These are phyloP conservation scores for Crucihimalaya himalaica DNA, from an alignment of 345 rosid genomes.

Conservation along the genomic window DNA sequence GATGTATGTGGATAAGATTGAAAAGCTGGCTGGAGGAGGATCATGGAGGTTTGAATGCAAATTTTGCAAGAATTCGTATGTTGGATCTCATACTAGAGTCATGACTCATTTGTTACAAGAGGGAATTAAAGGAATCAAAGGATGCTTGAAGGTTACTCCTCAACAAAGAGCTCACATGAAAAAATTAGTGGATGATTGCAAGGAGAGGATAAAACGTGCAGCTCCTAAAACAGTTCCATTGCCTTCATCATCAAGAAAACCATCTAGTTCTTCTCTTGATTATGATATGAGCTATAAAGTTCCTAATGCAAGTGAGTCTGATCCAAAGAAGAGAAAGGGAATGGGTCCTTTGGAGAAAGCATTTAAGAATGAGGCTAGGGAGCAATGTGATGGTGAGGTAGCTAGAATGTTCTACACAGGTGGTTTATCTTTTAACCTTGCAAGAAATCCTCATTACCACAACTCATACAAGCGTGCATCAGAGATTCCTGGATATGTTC, in stretches of 20 bases:
- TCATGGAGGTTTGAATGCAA: constrained; percentile 10
- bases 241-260: background rate
- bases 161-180: background rate
- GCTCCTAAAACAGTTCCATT: background rate
- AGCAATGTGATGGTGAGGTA: too few species aligned
- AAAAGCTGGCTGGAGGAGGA: background rate
- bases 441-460: too few species aligned
- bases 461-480: too few species aligned
- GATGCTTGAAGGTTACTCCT: background rate
- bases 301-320: background rate
- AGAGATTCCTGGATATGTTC: too few species aligned
- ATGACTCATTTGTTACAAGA: background rate
- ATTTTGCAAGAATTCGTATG: background rate
- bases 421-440: too few species aligned
- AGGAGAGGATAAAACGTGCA: background rate
- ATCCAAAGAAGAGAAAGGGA: background rate
- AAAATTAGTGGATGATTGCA: background rate
- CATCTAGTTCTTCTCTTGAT: background rate
- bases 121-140: background rate
- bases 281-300: constrained; percentile 5
- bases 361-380: too few species aligned
- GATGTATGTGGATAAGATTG: background rate
- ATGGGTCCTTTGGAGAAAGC: too few species aligned
- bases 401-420: too few species aligned
- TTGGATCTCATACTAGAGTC: background rate